Conservation (phyloP, 2,329 filamentous ascomycete species). For the Plectosphaerella cucumerina region DNA sequence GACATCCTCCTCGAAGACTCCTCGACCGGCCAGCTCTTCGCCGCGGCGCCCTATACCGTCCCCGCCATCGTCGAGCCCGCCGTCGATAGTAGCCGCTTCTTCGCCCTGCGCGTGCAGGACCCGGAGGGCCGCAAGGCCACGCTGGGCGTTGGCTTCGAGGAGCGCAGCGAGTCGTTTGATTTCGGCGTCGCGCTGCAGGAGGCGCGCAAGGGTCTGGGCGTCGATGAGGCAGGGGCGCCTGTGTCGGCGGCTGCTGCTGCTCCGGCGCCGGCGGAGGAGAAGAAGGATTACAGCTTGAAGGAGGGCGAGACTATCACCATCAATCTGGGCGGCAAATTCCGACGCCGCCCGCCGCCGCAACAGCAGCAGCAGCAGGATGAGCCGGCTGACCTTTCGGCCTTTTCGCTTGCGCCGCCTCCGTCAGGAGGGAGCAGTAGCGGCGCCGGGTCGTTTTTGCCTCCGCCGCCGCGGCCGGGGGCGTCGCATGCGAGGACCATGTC, state of each 20-base stretch:
- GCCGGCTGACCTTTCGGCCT: slow-evolving; percentile 39
- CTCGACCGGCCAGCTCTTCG: slow-evolving; percentile 70
- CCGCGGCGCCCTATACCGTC: slow-evolving; percentile 73
- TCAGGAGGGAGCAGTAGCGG: slow-evolving; percentile 23
- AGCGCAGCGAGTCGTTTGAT: slow-evolving; percentile 81
- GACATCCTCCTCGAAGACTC: slow-evolving; percentile 79
- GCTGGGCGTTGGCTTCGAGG: slow-evolving; percentile 82
- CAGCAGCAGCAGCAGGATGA: slow-evolving; percentile 21
- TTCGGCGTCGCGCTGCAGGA: slow-evolving; percentile 79
- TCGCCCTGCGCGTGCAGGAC: slow-evolving; percentile 76
- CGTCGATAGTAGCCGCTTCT: slow-evolving; percentile 77
- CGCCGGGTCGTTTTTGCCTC: slow-evolving; percentile 30
- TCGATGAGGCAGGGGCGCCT: slow-evolving; percentile 36
- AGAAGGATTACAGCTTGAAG: slow-evolving; percentile 79
- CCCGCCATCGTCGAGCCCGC: slow-evolving; percentile 68
- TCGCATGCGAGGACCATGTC: slow-evolving; percentile 48
- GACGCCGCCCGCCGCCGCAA: slow-evolving; percentile 37
- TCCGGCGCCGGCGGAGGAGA: slow-evolving; percentile 41
- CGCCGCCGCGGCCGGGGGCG: slow-evolving; percentile 65
- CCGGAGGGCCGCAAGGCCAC: slow-evolving; percentile 71
- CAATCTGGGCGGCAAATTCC: slow-evolving; percentile 59
- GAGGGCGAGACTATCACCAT: slow-evolving; percentile 87
- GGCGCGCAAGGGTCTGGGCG: slow-evolving; percentile 64
- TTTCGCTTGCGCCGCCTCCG: slow-evolving; percentile 73
- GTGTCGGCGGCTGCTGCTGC: slow-evolving; percentile 19